Evolutionary conservation across 306 rosid species (phyloP), one percentile per base, ranked within the genome.

Genomic region (Calophaca sinica): DNA sequence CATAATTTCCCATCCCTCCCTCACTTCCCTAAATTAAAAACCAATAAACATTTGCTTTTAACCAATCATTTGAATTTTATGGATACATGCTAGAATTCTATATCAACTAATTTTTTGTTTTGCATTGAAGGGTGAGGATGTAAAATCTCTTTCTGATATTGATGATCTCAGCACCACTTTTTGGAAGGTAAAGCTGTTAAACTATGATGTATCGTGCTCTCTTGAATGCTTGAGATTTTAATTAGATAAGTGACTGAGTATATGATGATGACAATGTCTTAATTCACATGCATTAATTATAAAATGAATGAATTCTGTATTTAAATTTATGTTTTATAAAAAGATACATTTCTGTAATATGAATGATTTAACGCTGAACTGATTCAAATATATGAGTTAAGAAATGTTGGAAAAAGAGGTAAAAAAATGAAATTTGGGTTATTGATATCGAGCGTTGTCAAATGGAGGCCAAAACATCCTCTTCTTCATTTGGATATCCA

Each of bases 101-200:
- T 76, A 20, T 48, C 12, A 49, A 31, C 68, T 62, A 7, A 72
- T 45, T 31, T n/a, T 54, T 13, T 51, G 11, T 61, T 73, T 62
- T 5, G 52, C 6, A 5, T 54, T 84, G 73, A 79, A 84, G 88
- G 79, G 66, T 50, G 88, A 81, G 53, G 88, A 81, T 63, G 14
- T 77, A 31, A 74, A 75, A 65, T 84, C 83, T 11, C 65, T 84
- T 26, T 81, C 88, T 6, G 86, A 81, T 61, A 70, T 84, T 64
- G 88, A 84, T 74, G 88, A 84, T 74, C 88, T 81, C 48, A 81
- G 72, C 26, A 78, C 88, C 28, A 79, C 79, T 4, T 81, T 84
- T 64, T 81, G 44, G 72, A 84, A 84, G 83, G 88, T 84, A 59
- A 57, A 44, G 26, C 55, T 63, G 62, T 67, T 65, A 65, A 65